phyloP scores from a whole-genome alignment of 1,284 basidiomycete genomes.

The Cutaneotrichosporon spelunceum region DNA sequence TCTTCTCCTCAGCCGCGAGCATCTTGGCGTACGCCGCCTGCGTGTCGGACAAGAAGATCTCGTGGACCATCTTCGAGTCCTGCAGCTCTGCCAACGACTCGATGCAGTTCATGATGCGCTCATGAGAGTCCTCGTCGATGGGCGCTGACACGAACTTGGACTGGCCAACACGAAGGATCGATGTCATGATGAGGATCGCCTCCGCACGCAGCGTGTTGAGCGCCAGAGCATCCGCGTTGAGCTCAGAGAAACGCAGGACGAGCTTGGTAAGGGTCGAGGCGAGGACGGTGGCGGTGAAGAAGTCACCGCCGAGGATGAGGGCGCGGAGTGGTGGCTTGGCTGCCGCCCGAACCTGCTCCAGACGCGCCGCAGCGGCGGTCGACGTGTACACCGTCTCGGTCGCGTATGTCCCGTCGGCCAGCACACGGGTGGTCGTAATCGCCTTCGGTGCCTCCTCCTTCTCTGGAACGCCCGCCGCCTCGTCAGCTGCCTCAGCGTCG shows the following conservation, averaged over 20 bases:
- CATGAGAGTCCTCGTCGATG: slow-evolving; percentile 96
- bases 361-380: slow-evolving; percentile 62
- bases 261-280: slow-evolving; percentile 88
- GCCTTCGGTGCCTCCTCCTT: slow-evolving; percentile 52
- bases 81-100: slow-evolving; percentile 78
- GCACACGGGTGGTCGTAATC: slow-evolving; percentile 60
- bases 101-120: slow-evolving; percentile 95
- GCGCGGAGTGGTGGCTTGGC: slow-evolving; percentile 88
- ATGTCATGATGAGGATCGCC: slow-evolving; percentile 98
- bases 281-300: slow-evolving; percentile 90
- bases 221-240: slow-evolving; percentile 59
- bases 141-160: slow-evolving; percentile 88
- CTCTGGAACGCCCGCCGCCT: slow-evolving; percentile 32
- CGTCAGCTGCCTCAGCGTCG: slow-evolving; percentile 63
- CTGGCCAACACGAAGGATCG: slow-evolving; percentile 92
- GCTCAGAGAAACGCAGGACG: slow-evolving; percentile 73
- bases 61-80: slow-evolving; percentile 62
- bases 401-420: slow-evolving; percentile 97
- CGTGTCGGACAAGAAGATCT: slow-evolving; percentile 90
- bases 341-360: slow-evolving; percentile 79
- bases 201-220: slow-evolving; percentile 81
- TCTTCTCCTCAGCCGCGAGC: slow-evolving; percentile 86
- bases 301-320: slow-evolving; percentile 90
- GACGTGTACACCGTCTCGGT: slow-evolving; percentile 88
- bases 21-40: slow-evolving; percentile 92